Evolutionary conservation across 495 filamentous ascomycete genomes (phyloP).

Genomic region (Parathielavia appendiculata): DNA sequence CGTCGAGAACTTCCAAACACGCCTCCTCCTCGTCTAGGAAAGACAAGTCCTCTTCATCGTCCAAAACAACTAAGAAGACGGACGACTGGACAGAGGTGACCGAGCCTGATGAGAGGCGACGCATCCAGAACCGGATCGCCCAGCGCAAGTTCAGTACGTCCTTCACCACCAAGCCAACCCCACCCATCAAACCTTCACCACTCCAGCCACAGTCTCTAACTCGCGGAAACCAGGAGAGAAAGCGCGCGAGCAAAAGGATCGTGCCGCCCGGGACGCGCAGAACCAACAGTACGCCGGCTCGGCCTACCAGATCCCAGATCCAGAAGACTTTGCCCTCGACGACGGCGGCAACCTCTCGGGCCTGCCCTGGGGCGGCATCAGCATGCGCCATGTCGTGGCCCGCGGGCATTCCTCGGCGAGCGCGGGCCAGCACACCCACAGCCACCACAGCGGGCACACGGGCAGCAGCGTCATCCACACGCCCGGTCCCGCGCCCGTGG

Average conservation of each 20-base stretch:
- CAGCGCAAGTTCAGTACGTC: slow-evolving; percentile 57
- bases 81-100: slow-evolving; percentile 58
- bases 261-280: slow-evolving; percentile 49
- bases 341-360: slow-evolving; percentile 49
- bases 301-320: slow-evolving; percentile 51
- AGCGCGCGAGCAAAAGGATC: slow-evolving; percentile 53
- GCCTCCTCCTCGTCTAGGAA: slow-evolving; percentile 33
- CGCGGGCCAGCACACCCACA: slow-evolving; percentile 5
- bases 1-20: slow-evolving; percentile 32
- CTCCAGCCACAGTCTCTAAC: neutral
- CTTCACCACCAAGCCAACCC: neutral
- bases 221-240: slow-evolving; percentile 48
- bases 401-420: slow-evolving; percentile 48
- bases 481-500: slow-evolving; percentile 1
- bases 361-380: slow-evolving; percentile 59
- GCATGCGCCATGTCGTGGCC: slow-evolving; percentile 50
- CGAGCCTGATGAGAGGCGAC: slow-evolving; percentile 54
- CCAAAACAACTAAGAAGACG: slow-evolving; percentile 35
- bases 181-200: slow-evolving; percentile 18
- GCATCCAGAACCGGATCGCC: slow-evolving; percentile 57
- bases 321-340: slow-evolving; percentile 43
- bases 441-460: slow-evolving; percentile 13
- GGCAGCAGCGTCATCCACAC: neutral
- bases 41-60: slow-evolving; percentile 26
- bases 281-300: slow-evolving; percentile 52